A percentile compares a stretch with the other conserved stretches of the same genome.
phyloP scores from a whole-genome alignment of 2,329 filamentous ascomycete species.

The Triangularia setosa region DNA sequence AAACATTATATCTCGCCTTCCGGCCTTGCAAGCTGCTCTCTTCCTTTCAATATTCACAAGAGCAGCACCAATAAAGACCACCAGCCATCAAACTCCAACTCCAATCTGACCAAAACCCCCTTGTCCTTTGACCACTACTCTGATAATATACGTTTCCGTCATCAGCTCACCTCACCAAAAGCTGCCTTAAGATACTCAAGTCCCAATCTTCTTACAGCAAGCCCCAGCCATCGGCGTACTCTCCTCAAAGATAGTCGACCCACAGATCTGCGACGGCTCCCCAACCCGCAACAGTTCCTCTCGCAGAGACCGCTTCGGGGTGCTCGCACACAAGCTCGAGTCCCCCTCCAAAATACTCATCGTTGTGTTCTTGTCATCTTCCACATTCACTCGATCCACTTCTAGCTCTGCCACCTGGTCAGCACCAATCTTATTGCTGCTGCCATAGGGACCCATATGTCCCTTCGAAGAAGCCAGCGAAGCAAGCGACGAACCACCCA shows the following conservation, averaged over 20 bases:
- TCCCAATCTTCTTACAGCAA: neutral
- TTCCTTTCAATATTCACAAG: neutral
- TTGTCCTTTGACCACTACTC: neutral
- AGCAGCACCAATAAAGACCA: neutral
- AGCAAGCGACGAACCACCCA: neutral
- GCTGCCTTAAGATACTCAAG: neutral
- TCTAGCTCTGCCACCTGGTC: neutral
- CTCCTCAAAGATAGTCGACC: neutral
- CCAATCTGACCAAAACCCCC: neutral
- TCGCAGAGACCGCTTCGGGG: slow-evolving; percentile 1
- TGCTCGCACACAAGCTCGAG: slow-evolving; percentile 2
- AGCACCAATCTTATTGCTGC: slow-evolving; percentile 1
- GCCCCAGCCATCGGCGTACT: neutral
- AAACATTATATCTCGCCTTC: neutral
- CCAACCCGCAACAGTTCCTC: slow-evolving; percentile 3
- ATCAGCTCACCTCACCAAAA: neutral
- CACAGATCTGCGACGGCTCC: neutral
- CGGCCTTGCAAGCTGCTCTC: neutral
- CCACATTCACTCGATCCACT: neutral
- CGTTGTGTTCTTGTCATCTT: slow-evolving; percentile 1
- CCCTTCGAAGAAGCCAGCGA: neutral
- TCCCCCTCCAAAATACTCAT: slow-evolving; percentile 3
- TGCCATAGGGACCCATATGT: neutral
- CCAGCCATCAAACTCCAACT: neutral
- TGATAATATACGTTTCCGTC: neutral